Conservation (phyloP, 2,329 filamentous ascomycete genomes). For the Penicillium concentricum region DNA sequence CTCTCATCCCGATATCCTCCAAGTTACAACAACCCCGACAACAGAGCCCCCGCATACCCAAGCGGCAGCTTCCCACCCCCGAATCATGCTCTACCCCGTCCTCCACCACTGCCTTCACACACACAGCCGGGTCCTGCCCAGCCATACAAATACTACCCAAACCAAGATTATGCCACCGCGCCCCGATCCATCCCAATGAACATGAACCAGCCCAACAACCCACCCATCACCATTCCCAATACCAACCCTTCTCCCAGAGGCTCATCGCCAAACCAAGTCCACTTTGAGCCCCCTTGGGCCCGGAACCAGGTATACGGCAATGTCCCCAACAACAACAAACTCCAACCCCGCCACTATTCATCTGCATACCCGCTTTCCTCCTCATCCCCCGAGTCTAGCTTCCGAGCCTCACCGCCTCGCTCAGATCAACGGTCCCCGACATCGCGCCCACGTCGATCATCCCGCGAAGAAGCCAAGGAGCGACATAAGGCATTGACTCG, state of each 20-base stretch:
- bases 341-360: constrained; percentile 14
- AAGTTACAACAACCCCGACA: constrained; percentile 2
- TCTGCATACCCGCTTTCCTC: constrained; percentile 19
- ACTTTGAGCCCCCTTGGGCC: constrained; percentile 9
- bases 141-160: constrained; percentile 10
- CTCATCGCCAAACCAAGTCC: constrained; percentile 16
- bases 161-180: constrained; percentile 6
- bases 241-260: constrained; percentile 12
- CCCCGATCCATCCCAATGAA: constrained; percentile 18
- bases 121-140: not conserved
- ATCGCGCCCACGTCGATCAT: constrained; percentile 10
- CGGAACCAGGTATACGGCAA: constrained; percentile 13
- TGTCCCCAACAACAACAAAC: not conserved
- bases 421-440: constrained; percentile 18
- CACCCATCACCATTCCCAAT: constrained; percentile 2
- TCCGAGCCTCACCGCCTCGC: constrained; percentile 15
- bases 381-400: constrained; percentile 18
- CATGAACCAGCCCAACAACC: constrained; percentile 3
- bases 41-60: constrained; percentile 7
- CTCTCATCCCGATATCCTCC: constrained; percentile 13
- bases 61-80: constrained; percentile 12
- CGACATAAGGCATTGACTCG: constrained; percentile 32
- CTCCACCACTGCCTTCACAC: not conserved
- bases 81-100: constrained; percentile 8
- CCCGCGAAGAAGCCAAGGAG: constrained; percentile 24